Conservation (phyloP, 805 yeast genomes). For the Lipomyces lipofer region DNA sequence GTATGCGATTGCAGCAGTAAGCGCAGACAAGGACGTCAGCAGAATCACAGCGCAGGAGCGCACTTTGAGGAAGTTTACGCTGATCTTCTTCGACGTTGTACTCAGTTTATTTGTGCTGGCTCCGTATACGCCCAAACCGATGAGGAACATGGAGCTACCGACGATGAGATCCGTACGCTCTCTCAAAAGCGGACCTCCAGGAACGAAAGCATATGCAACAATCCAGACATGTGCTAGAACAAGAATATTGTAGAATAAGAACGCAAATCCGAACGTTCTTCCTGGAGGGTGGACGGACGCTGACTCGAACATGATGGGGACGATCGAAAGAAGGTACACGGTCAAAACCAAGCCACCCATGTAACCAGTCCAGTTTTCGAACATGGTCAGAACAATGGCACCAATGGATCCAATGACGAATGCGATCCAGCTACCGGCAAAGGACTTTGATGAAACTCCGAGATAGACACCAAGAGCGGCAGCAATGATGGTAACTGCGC, state of each 20-base stretch:
- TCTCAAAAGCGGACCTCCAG: constrained; percentile 83
- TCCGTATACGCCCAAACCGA: constrained; percentile 55
- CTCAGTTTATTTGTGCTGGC: constrained; percentile 27
- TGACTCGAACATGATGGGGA: constrained; percentile 42
- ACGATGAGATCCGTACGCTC: constrained; percentile 84
- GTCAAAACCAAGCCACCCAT: constrained; percentile 67
- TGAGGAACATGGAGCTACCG: constrained; percentile 52
- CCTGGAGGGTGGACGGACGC: constrained; percentile 59
- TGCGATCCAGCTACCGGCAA: constrained; percentile 38
- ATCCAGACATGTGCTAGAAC: constrained; percentile 90
- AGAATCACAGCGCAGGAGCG: constrained; percentile 28
- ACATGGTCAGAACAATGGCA: constrained; percentile 51
- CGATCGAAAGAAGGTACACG: constrained; percentile 49
- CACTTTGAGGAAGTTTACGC: constrained; percentile 12
- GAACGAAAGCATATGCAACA: constrained; percentile 98
- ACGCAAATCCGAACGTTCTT: constrained; percentile 42
- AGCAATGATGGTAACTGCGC: constrained; percentile 59
- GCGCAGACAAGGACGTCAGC: constrained; percentile 45
- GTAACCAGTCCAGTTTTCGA: constrained; percentile 70
- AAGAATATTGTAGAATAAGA: constrained; percentile 53
- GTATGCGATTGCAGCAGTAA: constrained; percentile 56
- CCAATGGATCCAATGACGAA: constrained; percentile 51
- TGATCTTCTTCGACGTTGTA: constrained; percentile 29
- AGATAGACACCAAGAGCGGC: constrained; percentile 58
- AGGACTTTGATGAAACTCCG: constrained; percentile 41